Evolutionary conservation across 768 basidiomycete species (phyloP).

Genomic region (Auriscalpium orientale): DNA sequence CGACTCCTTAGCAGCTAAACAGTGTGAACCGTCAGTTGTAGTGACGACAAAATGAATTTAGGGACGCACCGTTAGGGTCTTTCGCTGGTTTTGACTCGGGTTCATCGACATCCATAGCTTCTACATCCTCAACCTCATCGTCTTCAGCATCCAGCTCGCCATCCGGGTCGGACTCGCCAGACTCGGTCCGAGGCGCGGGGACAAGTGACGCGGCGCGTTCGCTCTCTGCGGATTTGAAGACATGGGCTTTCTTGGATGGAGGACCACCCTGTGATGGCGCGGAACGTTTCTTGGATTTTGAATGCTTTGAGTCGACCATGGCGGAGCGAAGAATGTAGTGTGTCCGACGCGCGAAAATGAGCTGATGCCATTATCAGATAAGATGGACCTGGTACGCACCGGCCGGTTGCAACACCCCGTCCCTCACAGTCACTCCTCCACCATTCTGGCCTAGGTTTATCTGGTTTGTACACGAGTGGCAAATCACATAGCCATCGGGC

Average conservation of each 20-base stretch:
- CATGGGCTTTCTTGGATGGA: slow-evolving; percentile 43
- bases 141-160: slow-evolving; percentile 25
- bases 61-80: slow-evolving; percentile 47
- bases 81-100: slow-evolving; percentile 26
- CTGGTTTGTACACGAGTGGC: no score
- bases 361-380: no score
- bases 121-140: slow-evolving; percentile 17
- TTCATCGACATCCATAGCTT: slow-evolving; percentile 18
- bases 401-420: no score
- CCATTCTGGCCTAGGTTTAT: no score
- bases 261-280: slow-evolving; percentile 40
- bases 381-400: no score
- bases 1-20: slow-evolving; percentile 55
- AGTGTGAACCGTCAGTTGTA: background rate
- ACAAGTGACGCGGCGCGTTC: slow-evolving; percentile 28
- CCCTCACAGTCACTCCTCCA: no score
- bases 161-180: slow-evolving; percentile 30
- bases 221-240: slow-evolving; percentile 25
- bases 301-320: background rate
- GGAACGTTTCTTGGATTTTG: slow-evolving; percentile 39
- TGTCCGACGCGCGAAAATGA: no score
- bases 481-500: no score
- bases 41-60: no score
- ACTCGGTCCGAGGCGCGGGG: slow-evolving; percentile 30
- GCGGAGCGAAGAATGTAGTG: background rate